Percentiles rank a stretch among this genome's conserved stretches.
These are phyloP conservation scores for Backusella luteola DNA, from an alignment of 192 early-diverging fungal genomes.

Conservation along the genomic window DNA sequence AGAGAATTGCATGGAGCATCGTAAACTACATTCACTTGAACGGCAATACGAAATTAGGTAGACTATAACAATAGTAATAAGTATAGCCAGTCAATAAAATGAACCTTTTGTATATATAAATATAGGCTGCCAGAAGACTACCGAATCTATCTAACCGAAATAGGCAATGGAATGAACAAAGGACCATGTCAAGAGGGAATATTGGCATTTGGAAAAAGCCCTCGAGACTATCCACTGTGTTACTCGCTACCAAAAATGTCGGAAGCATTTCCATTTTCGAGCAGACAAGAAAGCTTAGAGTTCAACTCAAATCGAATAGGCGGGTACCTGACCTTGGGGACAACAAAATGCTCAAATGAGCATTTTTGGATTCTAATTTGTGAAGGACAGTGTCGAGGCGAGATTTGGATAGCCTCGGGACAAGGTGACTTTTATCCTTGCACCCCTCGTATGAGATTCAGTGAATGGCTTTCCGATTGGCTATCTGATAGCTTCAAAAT, in stretches of 20 bases:
- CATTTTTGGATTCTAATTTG: conserved; percentile 8
- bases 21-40: not conserved
- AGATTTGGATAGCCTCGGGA: not conserved
- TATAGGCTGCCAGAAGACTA: conserved; percentile 9
- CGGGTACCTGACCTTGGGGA: conserved; percentile 2
- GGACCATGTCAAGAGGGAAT: conserved; percentile 5
- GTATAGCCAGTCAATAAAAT: not conserved
- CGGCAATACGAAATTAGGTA: not conserved
- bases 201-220: not conserved
- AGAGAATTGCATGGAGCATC: conserved; percentile 1
- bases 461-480: not conserved
- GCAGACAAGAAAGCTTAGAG: not conserved
- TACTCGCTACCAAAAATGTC: not conserved
- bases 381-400: not conserved
- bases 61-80: not conserved
- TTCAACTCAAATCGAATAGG: not conserved
- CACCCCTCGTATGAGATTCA: not conserved
- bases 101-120: not conserved
- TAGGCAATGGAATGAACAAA: conserved; percentile 4
- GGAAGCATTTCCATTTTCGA: not conserved
- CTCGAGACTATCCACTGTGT: not conserved
- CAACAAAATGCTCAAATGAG: conserved; percentile 3
- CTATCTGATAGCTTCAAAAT: not conserved
- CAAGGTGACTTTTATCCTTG: not conserved
- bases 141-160: not conserved